These are phyloP conservation scores for Dothideomycetes sp. DNA, from an alignment of 2,329 filamentous ascomycete species.

Conservation along the genomic window DNA sequence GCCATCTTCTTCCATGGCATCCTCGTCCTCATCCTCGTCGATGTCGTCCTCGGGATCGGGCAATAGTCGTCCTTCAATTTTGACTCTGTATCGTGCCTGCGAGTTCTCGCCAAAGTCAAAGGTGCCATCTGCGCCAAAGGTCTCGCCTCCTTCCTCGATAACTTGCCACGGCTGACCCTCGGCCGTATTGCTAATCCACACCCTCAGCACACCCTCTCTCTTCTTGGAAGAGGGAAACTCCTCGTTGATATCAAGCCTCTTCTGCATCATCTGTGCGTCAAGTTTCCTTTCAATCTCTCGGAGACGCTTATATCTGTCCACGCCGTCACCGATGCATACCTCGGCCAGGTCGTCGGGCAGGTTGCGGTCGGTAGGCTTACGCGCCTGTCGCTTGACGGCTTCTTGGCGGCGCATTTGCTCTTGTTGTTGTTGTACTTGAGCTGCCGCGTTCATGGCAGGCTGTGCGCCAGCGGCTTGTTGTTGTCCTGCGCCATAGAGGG, in stretches of 20 bases:
- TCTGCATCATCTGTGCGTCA: slow-evolving; percentile 88
- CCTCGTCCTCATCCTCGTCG: slow-evolving; percentile 34
- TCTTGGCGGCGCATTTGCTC: slow-evolving; percentile 39
- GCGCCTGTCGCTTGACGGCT: slow-evolving; percentile 66
- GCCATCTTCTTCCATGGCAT: slow-evolving; percentile 52
- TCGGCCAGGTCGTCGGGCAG: slow-evolving; percentile 77
- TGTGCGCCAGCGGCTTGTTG: slow-evolving; percentile 33
- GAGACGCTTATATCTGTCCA: slow-evolving; percentile 69
- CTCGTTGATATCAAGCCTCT: slow-evolving; percentile 83
- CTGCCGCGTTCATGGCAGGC: slow-evolving; percentile 31
- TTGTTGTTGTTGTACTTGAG: slow-evolving; percentile 34
- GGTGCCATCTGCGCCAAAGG: slow-evolving; percentile 53
- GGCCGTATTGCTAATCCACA: slow-evolving; percentile 92
- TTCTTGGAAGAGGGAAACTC: slow-evolving; percentile 3
- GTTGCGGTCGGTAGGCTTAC: slow-evolving; percentile 89
- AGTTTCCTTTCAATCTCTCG: slow-evolving; percentile 78
- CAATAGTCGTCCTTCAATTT: slow-evolving; percentile 78
- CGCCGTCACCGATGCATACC: slow-evolving; percentile 70
- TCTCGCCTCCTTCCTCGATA: slow-evolving; percentile 30
- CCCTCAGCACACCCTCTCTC: slow-evolving; percentile 64
- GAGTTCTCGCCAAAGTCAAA: slow-evolving; percentile 73
- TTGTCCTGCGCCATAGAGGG: slow-evolving; percentile 29
- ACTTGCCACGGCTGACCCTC: slow-evolving; percentile 92
- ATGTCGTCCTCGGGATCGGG: slow-evolving; percentile 44
- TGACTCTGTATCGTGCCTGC: slow-evolving; percentile 76